Evolutionary conservation across 306 rosid species (phyloP).

Genomic region (Aeschynomene evenia): DNA sequence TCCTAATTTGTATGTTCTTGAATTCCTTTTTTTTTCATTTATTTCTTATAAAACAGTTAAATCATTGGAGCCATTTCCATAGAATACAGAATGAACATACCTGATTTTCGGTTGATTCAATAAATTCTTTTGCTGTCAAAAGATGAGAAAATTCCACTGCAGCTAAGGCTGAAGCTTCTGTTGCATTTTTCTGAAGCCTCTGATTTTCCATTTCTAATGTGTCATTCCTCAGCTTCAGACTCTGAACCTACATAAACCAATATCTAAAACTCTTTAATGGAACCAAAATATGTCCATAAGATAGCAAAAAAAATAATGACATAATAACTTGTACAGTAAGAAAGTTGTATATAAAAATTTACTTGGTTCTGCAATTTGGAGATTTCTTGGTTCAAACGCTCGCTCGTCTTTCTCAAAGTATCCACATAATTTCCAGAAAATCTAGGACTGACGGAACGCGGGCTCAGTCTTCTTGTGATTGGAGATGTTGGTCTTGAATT

Average conservation of each 20-base stretch:
- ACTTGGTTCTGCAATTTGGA: conserved; percentile 65
- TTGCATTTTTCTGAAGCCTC: conserved; percentile 46
- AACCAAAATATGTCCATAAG: neutral
- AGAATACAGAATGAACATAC: conserved; percentile 37
- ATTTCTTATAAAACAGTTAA: neutral
- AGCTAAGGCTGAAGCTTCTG: conserved; percentile 45
- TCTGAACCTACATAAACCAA: conserved; percentile 51
- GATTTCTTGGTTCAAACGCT: conserved; percentile 50
- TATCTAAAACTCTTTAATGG: conserved; percentile 3
- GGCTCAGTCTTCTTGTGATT: conserved; percentile 54
- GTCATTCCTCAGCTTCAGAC: conserved; percentile 53
- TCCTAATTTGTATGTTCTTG: neutral
- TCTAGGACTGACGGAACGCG: conserved; percentile 42
- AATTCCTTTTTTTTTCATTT: neutral
- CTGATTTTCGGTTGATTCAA: conserved; percentile 57
- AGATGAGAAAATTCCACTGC: conserved; percentile 56
- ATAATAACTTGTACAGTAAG: neutral
- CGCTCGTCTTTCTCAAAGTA: conserved; percentile 56
- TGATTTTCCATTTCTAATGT: conserved; percentile 55
- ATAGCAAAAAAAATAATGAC: neutral
- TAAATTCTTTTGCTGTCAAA: conserved; percentile 48
- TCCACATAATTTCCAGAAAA: conserved; percentile 59
- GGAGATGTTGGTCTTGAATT: conserved; percentile 48
- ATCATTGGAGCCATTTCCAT: neutral
- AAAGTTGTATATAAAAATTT: conserved; percentile 24